Base-by-base conservation (phyloP, 306 rosid species). In the Arachis hypogaea region DNA sequence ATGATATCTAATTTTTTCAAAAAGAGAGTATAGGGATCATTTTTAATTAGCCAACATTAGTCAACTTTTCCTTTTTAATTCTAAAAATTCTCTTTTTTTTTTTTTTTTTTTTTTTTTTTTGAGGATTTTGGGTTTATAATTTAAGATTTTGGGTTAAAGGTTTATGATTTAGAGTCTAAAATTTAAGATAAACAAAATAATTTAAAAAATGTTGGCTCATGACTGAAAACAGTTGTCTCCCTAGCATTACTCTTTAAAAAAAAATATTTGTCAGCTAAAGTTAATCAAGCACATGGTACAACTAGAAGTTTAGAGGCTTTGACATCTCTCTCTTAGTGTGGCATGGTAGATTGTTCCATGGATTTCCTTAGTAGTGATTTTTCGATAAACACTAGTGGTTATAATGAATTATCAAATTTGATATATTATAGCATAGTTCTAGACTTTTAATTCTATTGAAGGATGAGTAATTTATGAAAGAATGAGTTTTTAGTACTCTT, bases 341-440 rank as follows among this genome's bases (percentile, higher is more conserved):
- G 45, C 45, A 18, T 42, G 14, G 14, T 51, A 52, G 29, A 45
- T 46, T 59, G 33, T 72, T 73, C 60, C 52, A 47, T 16, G 69
- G 62, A 61, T 47, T 61, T 61, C 60, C 51, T 49, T 9, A 38
- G 5, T 73, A 11, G 28, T 36, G 30, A 22, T 71, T 45, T 78
- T 63, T 63, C 4, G 11, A 55, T 8, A 54, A 44, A 55, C 42
- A 63, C 28, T 36, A 3, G 38, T 5, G 59, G 18, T 78, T 36
- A 16, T 78, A 16, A 71, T 18, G 54, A 55, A 71, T 55, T 61
- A 63, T 64, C 47, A 64, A 72, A 62, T 29, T 40, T 60, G 14
- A 50, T 68, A 38, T 58, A 50, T 50, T 67, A 36, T 29, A 59
- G 55, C 33, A 50, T 22, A 38, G 36, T 59, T 76, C 44, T 51